A percentile compares a stretch with the other conserved stretches of the same genome.
These are phyloP conservation scores for Colletotrichum eremochloae DNA, from an alignment of 2,329 filamentous ascomycete genomes.

Conservation along the genomic window DNA sequence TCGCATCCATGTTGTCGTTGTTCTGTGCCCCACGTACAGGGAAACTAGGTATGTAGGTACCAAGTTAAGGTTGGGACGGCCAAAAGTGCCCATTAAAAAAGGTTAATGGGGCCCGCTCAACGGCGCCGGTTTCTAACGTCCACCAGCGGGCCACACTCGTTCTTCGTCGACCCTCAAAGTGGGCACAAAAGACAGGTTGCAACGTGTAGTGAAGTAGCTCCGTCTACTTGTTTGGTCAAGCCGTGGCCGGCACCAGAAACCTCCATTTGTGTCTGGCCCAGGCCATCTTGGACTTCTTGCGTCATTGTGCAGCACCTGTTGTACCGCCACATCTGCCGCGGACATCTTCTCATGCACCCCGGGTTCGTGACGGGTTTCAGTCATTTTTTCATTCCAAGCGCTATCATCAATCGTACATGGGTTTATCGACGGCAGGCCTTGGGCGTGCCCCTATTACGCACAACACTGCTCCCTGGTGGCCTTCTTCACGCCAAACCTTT, in stretches of 20 bases:
- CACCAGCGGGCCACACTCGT: neutral
- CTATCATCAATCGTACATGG: neutral
- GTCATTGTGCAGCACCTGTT: neutral
- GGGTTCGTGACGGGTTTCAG: neutral
- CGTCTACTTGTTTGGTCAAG: too few relatives aligned
- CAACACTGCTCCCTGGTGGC: constrained; percentile 15
- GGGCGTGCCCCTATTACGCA: neutral
- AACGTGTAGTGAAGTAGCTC: too few relatives aligned
- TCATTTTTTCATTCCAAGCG: neutral
- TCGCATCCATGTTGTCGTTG: neutral
- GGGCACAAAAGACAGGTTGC: too few relatives aligned
- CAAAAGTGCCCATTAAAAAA: constrained; percentile 22
- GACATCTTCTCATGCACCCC: neutral
- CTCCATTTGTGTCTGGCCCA: neutral
- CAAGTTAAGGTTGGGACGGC: neutral
- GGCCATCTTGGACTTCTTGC: neutral
- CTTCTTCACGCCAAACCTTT: constrained; percentile 38
- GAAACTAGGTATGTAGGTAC: neutral
- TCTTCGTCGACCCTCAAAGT: neutral
- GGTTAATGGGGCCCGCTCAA: constrained; percentile 8
- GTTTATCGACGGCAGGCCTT: neutral
- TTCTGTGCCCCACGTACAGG: neutral
- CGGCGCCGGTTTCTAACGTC: constrained; percentile 1
- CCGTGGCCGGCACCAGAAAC: too few relatives aligned
- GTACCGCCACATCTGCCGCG: too few relatives aligned